Base-by-base conservation (phyloP, 2,329 filamentous ascomycete genomes). In the Colletotrichum australisinense region DNA sequence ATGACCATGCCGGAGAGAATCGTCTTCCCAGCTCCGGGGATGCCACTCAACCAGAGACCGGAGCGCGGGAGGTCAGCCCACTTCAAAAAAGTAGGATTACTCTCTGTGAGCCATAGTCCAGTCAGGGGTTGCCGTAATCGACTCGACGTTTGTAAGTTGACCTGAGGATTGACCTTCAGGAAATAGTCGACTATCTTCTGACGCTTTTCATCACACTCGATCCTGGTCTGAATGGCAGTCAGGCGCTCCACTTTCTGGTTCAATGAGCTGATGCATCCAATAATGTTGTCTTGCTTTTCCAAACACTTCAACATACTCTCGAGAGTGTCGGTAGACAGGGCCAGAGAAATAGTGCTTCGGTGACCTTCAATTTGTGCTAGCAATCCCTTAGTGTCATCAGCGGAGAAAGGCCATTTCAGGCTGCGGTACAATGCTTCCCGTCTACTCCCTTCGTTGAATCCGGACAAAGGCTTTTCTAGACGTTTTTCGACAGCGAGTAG, bases 351-450 rank as follows among this genome's bases (percentile, higher is more conserved):
- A 8, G 63, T 58, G 26, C 3, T 38, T 24, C 22, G 9, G 16
- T 67, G 64, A 9, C 55, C 19, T 12, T 42, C 22, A 19, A 52
- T 59, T 16, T 67, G 22, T 2, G 7, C 4, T 1, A 67, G 22
- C 9, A 59, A 3, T 1, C 30, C 22, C 6, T 49, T 52, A 3
- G 55, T 67, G 11, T 59, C 64, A 12, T 58, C 55, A 5, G 3
- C 16, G 7, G 64, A 67, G 14, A 59, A 52, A 3, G 55, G 64
- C 64, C 55, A 52, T 32, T 59, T 67, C 6, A 67, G 35, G 26
- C 64, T 59, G 35, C 38, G 53, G 4, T 32, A 49, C 5, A 59
- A 2, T 7, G 35, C 16, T 16, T 59, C n/a, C 2, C n/a, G 7
- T 26, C 49, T 52, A 55, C 53, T 67, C 3, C 3, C 35, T 1